phyloP scores from a whole-genome alignment of 768 basidiomycete species.

The Dioszegia hungarica region DNA sequence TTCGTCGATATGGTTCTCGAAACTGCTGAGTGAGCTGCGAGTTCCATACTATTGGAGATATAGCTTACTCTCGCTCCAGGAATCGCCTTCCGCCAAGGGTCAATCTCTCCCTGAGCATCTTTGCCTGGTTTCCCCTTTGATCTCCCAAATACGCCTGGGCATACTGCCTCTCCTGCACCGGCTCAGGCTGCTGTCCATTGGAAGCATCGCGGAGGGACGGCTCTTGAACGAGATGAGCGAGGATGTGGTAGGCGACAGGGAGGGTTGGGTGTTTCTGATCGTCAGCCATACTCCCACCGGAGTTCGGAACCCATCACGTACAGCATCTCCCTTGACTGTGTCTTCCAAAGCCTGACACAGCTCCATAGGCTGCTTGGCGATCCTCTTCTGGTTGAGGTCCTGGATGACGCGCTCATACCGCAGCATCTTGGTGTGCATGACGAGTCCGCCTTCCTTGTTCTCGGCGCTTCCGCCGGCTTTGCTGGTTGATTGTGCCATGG shows the following conservation, averaged over 20 bases:
- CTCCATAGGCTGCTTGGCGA: conserved; percentile 36
- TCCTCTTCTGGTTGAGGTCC: conserved; percentile 50
- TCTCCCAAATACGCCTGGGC: conserved; percentile 70
- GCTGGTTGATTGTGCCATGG: conserved; percentile 28
- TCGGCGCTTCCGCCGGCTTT: conserved; percentile 12
- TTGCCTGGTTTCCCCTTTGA: conserved; percentile 59
- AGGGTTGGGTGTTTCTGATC: conserved; percentile 44
- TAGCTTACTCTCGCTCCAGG: conserved; percentile 68
- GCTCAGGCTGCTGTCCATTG: conserved; percentile 40
- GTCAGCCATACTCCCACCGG: not conserved
- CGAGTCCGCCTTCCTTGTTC: conserved; percentile 31
- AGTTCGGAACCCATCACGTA: conserved; percentile 6
- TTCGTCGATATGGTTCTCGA: conserved; percentile 59
- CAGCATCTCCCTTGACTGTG: conserved; percentile 37
- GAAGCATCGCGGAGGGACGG: conserved; percentile 40
- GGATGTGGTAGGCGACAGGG: conserved; percentile 46
- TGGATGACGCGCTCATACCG: conserved; percentile 80
- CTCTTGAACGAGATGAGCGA: conserved; percentile 48
- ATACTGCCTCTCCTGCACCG: conserved; percentile 74
- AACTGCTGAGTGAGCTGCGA: conserved; percentile 25
- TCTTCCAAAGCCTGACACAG: conserved; percentile 36
- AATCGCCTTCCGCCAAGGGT: conserved; percentile 72
- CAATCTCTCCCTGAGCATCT: conserved; percentile 66
- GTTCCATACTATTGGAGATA: not conserved
- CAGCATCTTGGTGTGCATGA: conserved; percentile 61